Percentiles rank a stretch among this genome's conserved stretches.
Evolutionary conservation across 2,329 filamentous ascomycete species (phyloP).

Genomic region (Phoma sp.): DNA sequence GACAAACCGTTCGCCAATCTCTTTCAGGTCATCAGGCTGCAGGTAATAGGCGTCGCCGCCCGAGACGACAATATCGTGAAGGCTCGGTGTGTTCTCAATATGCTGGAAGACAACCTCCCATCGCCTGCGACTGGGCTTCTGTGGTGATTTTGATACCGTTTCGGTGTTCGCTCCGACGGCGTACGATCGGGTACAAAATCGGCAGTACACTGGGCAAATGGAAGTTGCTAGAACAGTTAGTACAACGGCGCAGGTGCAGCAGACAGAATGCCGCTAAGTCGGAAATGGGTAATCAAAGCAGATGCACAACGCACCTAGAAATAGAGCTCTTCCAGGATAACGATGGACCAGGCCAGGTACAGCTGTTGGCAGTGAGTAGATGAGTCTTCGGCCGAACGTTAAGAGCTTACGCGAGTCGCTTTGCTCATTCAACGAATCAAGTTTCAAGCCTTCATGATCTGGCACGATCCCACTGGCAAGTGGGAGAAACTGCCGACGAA

Average conservation of each 20-base stretch:
- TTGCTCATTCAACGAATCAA: conserved; percentile 67
- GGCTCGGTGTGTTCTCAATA: conserved; percentile 57
- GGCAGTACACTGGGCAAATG: conserved; percentile 68
- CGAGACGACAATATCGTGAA: conserved; percentile 68
- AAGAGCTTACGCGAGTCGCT: conserved; percentile 54
- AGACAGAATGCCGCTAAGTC: neutral
- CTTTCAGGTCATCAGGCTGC: conserved; percentile 57
- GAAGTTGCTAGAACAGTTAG: conserved; percentile 54
- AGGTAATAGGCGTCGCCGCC: conserved; percentile 69
- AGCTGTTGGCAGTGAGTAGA: conserved; percentile 31
- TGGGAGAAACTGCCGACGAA: conserved; percentile 67
- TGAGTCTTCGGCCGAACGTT: neutral
- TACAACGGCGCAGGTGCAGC: neutral
- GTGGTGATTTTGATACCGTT: conserved; percentile 51
- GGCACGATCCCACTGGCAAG: conserved; percentile 59
- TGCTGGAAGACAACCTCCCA: conserved; percentile 66
- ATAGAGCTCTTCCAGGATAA: conserved; percentile 69
- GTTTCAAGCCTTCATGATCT: conserved; percentile 61
- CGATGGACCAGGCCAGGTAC: conserved; percentile 66
- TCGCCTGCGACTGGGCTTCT: conserved; percentile 52
- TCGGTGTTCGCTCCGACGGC: conserved; percentile 63
- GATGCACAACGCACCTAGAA: conserved; percentile 58
- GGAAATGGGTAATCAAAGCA: neutral
- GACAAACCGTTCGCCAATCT: conserved; percentile 57
- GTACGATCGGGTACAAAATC: conserved; percentile 67